Conservation (phyloP, 352 stramenopile species). For the Elongisporangium undulatum region DNA sequence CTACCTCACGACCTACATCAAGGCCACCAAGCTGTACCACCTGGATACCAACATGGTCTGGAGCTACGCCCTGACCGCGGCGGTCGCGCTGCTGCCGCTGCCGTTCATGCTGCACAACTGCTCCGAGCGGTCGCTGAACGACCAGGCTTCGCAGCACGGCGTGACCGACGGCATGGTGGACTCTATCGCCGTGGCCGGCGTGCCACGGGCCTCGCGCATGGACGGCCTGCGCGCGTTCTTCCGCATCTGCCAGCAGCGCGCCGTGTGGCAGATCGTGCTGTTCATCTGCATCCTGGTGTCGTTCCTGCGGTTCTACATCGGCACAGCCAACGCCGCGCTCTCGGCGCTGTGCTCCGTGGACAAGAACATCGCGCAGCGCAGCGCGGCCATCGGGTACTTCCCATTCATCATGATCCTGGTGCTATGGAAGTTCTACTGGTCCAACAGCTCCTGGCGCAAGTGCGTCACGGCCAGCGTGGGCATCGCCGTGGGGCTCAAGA, state of each 20-base stretch:
- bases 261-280: conserved; percentile 71
- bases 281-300: conserved; percentile 62
- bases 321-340: conserved; percentile 32
- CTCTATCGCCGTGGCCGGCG: conserved; percentile 10
- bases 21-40: conserved; percentile 21
- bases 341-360: conserved; percentile 25
- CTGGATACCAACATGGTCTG: conserved; percentile 46
- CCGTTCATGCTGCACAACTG: conserved; percentile 41
- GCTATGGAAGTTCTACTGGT: conserved; percentile 47
- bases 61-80: conserved; percentile 39
- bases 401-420: conserved; percentile 46
- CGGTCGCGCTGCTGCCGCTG: conserved; percentile 32
- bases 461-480: conserved; percentile 33
- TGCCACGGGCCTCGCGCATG: conserved; percentile 1
- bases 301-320: conserved; percentile 58
- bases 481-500: conserved; percentile 37
- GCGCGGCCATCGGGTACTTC: conserved; percentile 48
- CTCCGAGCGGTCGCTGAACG: conserved; percentile 44
- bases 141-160: conserved; percentile 11
- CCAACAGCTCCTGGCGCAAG: conserved; percentile 32
- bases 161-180: conserved; percentile 11
- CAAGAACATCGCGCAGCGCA: conserved; percentile 34
- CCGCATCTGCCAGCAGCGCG: conserved; percentile 33
- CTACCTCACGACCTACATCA: conserved; percentile 30
- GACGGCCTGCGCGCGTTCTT: conserved; percentile 7